Base-by-base conservation (phyloP, 2,329 filamentous ascomycete species). In the Teratosphaeria viscida region DNA sequence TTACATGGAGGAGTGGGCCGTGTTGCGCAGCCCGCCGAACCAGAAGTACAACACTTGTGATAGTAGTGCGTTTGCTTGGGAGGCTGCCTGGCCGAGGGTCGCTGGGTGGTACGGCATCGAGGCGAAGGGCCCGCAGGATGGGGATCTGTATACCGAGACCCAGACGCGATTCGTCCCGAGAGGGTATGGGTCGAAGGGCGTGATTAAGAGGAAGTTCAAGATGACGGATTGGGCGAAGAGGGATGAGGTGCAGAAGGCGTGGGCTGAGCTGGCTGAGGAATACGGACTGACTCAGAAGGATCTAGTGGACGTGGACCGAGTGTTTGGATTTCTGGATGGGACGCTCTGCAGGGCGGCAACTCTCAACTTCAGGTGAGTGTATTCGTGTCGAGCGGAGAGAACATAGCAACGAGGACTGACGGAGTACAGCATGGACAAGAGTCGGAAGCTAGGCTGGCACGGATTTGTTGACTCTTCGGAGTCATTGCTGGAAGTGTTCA, bases 31-130 rank as follows among this genome's bases (percentile, higher is more conserved):
- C 1, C 73, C 76, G 1, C 66, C 66, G 56, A 75, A 79, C 57
- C 65, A 82, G 65, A 75, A 73, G 16, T 81, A 82, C 70, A 82
- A 82, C 59, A 76, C 76, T 0, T 71, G 71, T 55, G 79, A 83
- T 57, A 76, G 74, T 11, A 73, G 71, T 29, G 67, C 72, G 0
- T 79, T 81, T 55, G 77, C 76, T 1, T 82, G 77, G 78, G 77
- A 77, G 1, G 71, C 72, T n/a, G 76, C 79, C 58, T 82, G 78
- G 77, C 74, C 77, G 1, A 72, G 74, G 58, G 68, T 81, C 23
- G 77, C 77, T 0, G 67, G 66, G 1, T 78, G 76, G 74, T 81
- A 77, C 65, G 72, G 73, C 0, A 69, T 78, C 0, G 66, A 71
- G 10, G 60, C 58, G 64, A 65, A 59, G 56, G 66, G 68, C 3